phyloP scores from a whole-genome alignment of 148 eudicot genomes.

The Camellia japonica region DNA sequence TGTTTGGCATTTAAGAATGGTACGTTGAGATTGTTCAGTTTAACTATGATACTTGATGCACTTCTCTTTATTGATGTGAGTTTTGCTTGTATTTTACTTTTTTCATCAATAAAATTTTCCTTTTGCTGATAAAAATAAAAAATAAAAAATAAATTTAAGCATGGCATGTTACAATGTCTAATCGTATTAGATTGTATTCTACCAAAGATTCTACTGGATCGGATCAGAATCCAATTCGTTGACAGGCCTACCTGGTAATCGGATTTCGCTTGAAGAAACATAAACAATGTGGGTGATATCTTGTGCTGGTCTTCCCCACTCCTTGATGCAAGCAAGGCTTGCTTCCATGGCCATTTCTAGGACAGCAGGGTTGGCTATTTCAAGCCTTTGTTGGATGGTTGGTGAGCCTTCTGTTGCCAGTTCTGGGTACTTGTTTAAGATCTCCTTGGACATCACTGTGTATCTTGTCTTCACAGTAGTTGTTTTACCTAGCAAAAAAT shows the following conservation, averaged over 20 bases:
- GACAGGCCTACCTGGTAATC: conserved; percentile 30
- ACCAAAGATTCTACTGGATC: no score
- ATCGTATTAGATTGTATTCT: no score
- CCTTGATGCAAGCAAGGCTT: conserved; percentile 54
- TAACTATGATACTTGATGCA: no score
- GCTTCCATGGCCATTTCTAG: conserved; percentile 64
- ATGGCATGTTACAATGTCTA: no score
- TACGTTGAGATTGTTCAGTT: no score
- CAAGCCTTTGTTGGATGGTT: conserved; percentile 63
- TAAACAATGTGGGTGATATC: conserved; percentile 71
- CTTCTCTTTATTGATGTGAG: no score
- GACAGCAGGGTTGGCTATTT: conserved; percentile 64
- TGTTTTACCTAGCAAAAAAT: conserved; percentile 56
- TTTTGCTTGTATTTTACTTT: no score
- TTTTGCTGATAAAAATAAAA: no score
- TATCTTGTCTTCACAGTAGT: conserved; percentile 84
- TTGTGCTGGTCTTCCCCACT: conserved; percentile 64
- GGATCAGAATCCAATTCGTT: no score
- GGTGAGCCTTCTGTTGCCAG: conserved; percentile 70
- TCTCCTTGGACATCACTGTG: conserved; percentile 66
- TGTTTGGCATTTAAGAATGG: no score
- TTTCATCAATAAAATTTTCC: no score
- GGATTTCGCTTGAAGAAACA: conserved; percentile 72
- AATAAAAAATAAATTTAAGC: no score
- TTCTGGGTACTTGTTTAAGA: conserved; percentile 57